A percentile compares a stretch with the other conserved stretches of the same genome.
phyloP scores from a whole-genome alignment of 805 yeast species.

The Yarrowia sp. region DNA sequence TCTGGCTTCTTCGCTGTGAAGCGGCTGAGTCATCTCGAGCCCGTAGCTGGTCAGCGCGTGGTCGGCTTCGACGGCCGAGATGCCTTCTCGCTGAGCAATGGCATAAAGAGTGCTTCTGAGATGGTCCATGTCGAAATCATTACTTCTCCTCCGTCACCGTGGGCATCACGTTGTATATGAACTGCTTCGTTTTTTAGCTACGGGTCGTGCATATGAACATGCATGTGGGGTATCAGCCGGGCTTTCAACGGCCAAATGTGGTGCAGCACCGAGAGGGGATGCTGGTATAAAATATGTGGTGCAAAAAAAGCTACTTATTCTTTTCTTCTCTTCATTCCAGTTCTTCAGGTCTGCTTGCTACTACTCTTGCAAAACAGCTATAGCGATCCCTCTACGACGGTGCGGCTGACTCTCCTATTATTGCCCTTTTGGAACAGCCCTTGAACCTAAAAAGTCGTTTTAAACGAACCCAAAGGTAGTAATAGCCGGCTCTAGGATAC shows the following conservation, averaged over 20 bases:
- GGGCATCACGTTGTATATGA: conserved; percentile 19
- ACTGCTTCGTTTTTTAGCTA: background rate
- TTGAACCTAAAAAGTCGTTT: conserved; percentile 26
- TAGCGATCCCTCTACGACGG: background rate
- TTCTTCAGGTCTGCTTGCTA: too few species aligned
- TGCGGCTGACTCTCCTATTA: conserved; percentile 38
- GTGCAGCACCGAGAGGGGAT: background rate
- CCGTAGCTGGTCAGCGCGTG: conserved; percentile 1
- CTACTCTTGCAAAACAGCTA: too few species aligned
- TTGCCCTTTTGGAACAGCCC: conserved; percentile 19
- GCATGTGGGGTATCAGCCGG: conserved; percentile 28
- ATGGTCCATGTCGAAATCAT: conserved; percentile 22
- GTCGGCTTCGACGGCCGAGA: conserved; percentile 16
- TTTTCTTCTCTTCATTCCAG: too few species aligned
- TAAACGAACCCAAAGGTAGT: conserved; percentile 14
- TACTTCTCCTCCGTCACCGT: background rate
- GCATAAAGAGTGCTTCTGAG: conserved; percentile 18
- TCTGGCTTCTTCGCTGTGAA: background rate
- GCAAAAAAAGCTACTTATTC: too few species aligned
- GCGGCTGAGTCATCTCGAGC: background rate
- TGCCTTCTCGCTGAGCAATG: conserved; percentile 30
- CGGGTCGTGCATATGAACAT: conserved; percentile 9
- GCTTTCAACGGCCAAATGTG: background rate
- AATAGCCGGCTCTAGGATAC: conserved; percentile 13
- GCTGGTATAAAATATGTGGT: too few species aligned